These are phyloP conservation scores for Funneliformis mosseae DNA, from an alignment of 192 early-diverging fungal genomes.

Conservation along the genomic window DNA sequence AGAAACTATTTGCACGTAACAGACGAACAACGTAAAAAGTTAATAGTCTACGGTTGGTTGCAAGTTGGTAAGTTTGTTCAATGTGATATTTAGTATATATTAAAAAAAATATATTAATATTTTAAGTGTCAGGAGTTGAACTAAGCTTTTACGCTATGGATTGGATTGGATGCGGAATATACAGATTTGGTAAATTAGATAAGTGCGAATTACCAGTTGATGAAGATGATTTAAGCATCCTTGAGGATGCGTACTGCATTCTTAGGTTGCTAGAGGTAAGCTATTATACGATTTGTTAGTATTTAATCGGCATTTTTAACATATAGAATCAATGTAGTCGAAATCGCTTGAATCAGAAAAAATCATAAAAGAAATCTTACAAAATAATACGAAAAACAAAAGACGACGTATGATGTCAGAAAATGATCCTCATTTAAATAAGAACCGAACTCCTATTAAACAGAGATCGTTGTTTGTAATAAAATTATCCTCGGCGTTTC, in stretches of 20 bases:
- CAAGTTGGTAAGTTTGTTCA: constrained; percentile 11
- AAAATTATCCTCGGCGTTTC: neutral
- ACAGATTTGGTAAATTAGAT: constrained; percentile 8
- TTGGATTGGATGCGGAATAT: constrained; percentile 8
- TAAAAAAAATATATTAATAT: neutral
- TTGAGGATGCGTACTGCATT: constrained; percentile 3
- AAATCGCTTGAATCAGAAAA: constrained; percentile 10
- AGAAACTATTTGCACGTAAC: no score
- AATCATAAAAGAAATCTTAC: constrained; percentile 12
- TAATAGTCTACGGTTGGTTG: no score
- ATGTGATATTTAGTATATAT: neutral
- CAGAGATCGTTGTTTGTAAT: neutral
- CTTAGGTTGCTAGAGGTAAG: constrained; percentile 4
- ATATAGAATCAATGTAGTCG: constrained; percentile 6
- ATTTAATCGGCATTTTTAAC: neutral
- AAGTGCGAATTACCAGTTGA: constrained; percentile 12
- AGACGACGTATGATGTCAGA: constrained; percentile 1
- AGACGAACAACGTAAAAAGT: no score
- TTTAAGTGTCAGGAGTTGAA: neutral
- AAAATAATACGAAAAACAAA: constrained; percentile 17
- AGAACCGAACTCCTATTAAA: constrained; percentile 10
- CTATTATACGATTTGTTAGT: neutral
- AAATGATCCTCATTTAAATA: constrained; percentile 1
- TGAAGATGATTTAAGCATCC: constrained; percentile 3
- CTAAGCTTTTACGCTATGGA: constrained; percentile 10